Percentiles rank a stretch among this genome's conserved stretches.
Evolutionary conservation across 2,329 filamentous ascomycete genomes (phyloP).

Genomic region (Paraconiothyrium sp.): DNA sequence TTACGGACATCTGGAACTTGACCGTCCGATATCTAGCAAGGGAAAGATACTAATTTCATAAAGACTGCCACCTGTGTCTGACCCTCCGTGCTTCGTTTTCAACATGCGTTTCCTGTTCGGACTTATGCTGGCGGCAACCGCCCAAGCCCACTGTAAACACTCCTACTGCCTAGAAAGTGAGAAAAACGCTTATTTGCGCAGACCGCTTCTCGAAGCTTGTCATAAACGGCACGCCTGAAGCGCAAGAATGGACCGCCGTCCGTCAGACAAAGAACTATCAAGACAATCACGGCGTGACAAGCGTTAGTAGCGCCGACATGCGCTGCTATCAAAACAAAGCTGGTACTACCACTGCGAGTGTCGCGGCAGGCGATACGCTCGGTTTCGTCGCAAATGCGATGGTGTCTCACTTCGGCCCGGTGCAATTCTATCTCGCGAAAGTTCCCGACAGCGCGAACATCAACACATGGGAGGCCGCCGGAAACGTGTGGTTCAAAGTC

Average conservation of each 20-base stretch:
- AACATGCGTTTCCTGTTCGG: constrained; percentile 17
- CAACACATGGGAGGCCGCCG: constrained; percentile 39
- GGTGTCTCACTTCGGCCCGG: constrained; percentile 63
- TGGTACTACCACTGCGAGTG: constrained; percentile 53
- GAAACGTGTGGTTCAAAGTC: constrained; percentile 47
- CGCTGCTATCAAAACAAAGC: constrained; percentile 61
- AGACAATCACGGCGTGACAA: constrained; percentile 60
- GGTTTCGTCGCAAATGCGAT: constrained; percentile 56
- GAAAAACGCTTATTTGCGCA: constrained; percentile 11
- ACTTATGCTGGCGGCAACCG: constrained; percentile 27
- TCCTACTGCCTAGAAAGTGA: not conserved
- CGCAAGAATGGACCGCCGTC: constrained; percentile 56
- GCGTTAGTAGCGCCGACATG: constrained; percentile 59
- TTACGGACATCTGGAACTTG: not conserved
- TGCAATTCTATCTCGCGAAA: constrained; percentile 65
- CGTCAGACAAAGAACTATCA: constrained; percentile 62
- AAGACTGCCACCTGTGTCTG: not conserved
- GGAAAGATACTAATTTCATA: too few species aligned
- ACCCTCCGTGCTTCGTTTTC: not conserved
- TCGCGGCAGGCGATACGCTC: constrained; percentile 57
- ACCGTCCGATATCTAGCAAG: not conserved
- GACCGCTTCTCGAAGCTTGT: constrained; percentile 41
- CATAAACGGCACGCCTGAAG: constrained; percentile 41
- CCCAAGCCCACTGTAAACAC: constrained; percentile 34
- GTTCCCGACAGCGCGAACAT: constrained; percentile 42